phyloP scores from a whole-genome alignment of 1,284 basidiomycete genomes.

The Ganoderma meredithae region DNA sequence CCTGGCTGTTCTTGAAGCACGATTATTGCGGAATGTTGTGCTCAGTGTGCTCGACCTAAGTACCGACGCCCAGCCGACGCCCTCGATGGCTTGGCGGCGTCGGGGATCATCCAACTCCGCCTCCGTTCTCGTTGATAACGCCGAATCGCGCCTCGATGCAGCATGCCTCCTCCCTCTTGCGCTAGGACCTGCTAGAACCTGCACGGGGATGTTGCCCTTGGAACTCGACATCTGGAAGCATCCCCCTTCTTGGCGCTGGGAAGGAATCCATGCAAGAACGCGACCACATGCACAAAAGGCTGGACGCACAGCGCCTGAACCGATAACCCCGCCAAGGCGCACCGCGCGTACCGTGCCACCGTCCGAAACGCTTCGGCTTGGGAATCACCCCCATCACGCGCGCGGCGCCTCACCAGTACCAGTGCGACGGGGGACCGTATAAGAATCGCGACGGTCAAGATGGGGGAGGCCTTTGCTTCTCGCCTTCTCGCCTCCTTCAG shows the following conservation, averaged over 20 bases:
- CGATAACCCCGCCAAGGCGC: background rate
- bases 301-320: background rate
- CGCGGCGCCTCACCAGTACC: background rate
- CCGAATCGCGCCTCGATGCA: background rate
- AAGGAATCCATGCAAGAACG: background rate
- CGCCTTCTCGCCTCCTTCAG: background rate
- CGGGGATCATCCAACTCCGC: background rate
- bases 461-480: background rate
- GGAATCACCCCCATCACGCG: slow-evolving; percentile 6
- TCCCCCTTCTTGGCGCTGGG: background rate
- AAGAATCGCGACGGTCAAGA: background rate
- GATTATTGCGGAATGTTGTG: background rate
- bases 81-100: background rate
- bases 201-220: background rate
- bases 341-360: background rate
- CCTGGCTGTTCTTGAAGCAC: background rate
- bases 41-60: background rate
- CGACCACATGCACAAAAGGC: background rate
- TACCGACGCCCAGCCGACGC: background rate
- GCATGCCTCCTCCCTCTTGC: background rate
- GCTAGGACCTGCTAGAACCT: background rate
- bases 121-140: background rate
- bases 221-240: background rate
- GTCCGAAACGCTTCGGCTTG: background rate
- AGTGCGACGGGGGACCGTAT: background rate